Evolutionary conservation across 1,284 basidiomycete genomes (phyloP).

Genomic region (Cutaneotrichosporon sp.): DNA sequence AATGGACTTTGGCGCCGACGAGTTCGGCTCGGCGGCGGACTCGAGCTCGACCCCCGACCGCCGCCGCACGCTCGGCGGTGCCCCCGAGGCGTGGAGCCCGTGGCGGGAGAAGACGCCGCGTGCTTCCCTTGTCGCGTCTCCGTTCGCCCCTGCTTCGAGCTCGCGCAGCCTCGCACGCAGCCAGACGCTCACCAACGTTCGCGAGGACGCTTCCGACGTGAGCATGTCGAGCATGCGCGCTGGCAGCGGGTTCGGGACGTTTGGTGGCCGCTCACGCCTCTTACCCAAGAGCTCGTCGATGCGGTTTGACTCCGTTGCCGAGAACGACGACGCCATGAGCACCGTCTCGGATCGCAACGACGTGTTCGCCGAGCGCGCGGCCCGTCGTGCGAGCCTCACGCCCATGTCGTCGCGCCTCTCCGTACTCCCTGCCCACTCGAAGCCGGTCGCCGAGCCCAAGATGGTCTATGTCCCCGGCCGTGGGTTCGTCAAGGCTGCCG

Average conservation of each 20-base stretch:
- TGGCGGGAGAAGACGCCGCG: conserved; percentile 32
- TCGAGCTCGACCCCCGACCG: not conserved
- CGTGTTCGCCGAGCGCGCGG: conserved; percentile 4
- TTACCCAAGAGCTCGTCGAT: conserved; percentile 13
- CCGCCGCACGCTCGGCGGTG: conserved; percentile 7
- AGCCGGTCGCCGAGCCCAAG: not conserved
- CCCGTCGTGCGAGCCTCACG: conserved; percentile 1
- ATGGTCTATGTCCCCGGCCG: conserved; percentile 47
- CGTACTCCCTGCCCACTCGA: not conserved
- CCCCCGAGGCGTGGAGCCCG: conserved; percentile 36
- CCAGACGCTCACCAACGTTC: conserved; percentile 35
- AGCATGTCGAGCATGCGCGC: conserved; percentile 24
- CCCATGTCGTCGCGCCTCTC: conserved; percentile 12
- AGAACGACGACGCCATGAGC: conserved; percentile 38
- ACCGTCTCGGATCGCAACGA: conserved; percentile 7
- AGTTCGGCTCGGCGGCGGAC: conserved; percentile 1
- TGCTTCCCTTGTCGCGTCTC: conserved; percentile 26
- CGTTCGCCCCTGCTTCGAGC: conserved; percentile 22
- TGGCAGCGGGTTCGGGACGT: conserved; percentile 7
- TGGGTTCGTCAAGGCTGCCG: conserved; percentile 46
- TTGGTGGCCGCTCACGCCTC: conserved; percentile 5
- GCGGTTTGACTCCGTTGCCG: conserved; percentile 14
- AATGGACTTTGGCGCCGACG: conserved; percentile 29
- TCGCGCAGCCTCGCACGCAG: conserved; percentile 31
- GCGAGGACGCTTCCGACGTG: conserved; percentile 33